Conservation (phyloP, 2,329 filamentous ascomycete species). For the Pseudopyrenochaeta lycopersici region DNA sequence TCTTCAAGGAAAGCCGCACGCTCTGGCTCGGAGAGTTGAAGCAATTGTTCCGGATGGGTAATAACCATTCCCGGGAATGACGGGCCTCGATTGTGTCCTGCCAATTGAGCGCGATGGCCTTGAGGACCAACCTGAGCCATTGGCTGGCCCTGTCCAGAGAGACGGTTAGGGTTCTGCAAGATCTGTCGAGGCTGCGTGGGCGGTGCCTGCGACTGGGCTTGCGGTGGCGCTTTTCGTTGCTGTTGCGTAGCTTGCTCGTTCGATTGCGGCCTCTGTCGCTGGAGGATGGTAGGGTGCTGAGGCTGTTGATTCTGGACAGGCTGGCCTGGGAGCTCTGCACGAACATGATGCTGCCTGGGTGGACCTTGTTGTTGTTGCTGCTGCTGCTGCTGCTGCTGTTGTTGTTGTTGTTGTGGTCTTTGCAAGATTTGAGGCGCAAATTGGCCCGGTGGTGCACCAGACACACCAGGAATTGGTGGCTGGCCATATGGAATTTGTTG, state of each 20-base stretch:
- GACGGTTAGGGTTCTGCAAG: slow-evolving; percentile 78
- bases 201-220: slow-evolving; percentile 52
- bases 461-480: slow-evolving; percentile 44
- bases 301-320: slow-evolving; percentile 35
- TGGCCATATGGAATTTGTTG: slow-evolving; percentile 42
- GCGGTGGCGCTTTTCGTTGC: slow-evolving; percentile 36
- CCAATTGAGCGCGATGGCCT: slow-evolving; percentile 44
- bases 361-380: slow-evolving; percentile 51
- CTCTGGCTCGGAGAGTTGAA: slow-evolving; percentile 83
- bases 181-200: slow-evolving; percentile 71
- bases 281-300: slow-evolving; percentile 47
- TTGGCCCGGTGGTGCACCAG: slow-evolving; percentile 54
- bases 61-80: slow-evolving; percentile 63
- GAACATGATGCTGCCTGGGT: slow-evolving; percentile 54
- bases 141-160: slow-evolving; percentile 56
- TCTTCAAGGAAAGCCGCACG: slow-evolving; percentile 85
- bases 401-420: slow-evolving; percentile 53
- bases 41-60: slow-evolving; percentile 75
- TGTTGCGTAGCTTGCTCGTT: slow-evolving; percentile 31
- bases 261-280: slow-evolving; percentile 41
- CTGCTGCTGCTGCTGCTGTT: slow-evolving; percentile 34
- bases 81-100: slow-evolving; percentile 54
- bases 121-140: slow-evolving; percentile 38
- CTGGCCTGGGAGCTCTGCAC: slow-evolving; percentile 55
- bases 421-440: slow-evolving; percentile 60